Percentiles rank a stretch among this genome's conserved stretches.
These are phyloP conservation scores for Calendula officinalis DNA, from an alignment of 129 eudicot species.

Conservation along the genomic window DNA sequence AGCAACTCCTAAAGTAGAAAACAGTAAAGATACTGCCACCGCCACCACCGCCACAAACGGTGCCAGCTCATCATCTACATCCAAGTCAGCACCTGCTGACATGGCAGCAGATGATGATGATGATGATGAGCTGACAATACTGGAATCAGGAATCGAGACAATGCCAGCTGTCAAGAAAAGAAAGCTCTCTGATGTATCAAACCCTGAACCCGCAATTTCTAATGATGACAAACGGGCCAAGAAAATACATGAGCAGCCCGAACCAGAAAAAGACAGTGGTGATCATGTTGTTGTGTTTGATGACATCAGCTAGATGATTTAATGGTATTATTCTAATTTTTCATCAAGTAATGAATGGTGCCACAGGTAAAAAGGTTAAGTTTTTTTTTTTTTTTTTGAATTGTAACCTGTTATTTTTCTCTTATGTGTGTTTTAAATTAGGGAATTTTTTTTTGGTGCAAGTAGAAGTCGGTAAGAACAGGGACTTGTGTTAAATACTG, in stretches of 20 bases:
- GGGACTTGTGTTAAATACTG: conserved; percentile 8
- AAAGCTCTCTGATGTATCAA: conserved; percentile 53
- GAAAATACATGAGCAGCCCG: conserved; percentile 42
- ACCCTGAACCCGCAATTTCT: conserved; percentile 20
- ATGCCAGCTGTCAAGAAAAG: conserved; percentile 57
- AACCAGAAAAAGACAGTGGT: conserved; percentile 41
- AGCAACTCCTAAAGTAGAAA: conserved; percentile 43
- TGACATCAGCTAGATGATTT: conserved; percentile 29
- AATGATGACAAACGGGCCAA: conserved; percentile 38
- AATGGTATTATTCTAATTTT: conserved; percentile 33
- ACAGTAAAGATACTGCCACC: conserved; percentile 32
- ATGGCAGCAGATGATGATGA: conserved; percentile 55
- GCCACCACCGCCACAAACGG: conserved; percentile 45
- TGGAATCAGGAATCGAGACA: conserved; percentile 36
- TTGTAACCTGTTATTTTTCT: conserved; percentile 22
- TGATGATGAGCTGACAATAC: conserved; percentile 46
- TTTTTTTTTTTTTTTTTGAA: neutral
- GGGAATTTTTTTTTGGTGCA: conserved; percentile 32
- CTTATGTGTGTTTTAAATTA: conserved; percentile 21
- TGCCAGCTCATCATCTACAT: conserved; percentile 54
- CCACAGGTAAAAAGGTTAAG: conserved; percentile 23
- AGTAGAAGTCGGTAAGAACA: conserved; percentile 30
- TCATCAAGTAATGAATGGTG: conserved; percentile 28
- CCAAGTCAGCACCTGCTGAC: conserved; percentile 32
- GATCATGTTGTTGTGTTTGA: conserved; percentile 50